Evolutionary conservation across 129 eudicot species (phyloP).

Genomic region (Saussurea involucrata): DNA sequence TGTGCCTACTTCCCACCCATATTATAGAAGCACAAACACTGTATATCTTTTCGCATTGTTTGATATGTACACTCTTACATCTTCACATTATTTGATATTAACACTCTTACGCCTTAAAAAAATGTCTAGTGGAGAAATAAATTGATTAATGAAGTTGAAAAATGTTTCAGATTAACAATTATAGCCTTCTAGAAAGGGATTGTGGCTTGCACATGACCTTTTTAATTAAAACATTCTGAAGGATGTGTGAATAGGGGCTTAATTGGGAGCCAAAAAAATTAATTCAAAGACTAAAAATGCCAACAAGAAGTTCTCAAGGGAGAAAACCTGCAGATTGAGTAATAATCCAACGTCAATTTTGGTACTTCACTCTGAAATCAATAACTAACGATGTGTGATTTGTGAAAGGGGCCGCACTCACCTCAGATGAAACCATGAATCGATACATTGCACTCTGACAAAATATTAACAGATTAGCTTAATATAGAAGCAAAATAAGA

Average conservation of each 20-base stretch:
- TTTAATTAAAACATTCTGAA: neutral
- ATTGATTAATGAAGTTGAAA: neutral
- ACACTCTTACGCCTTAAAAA: too few species aligned
- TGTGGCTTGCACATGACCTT: neutral
- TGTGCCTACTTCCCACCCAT: too few species aligned
- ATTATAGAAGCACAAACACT: too few species aligned
- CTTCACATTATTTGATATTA: too few species aligned
- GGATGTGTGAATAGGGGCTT: neutral
- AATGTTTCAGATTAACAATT: neutral
- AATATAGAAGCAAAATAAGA: neutral
- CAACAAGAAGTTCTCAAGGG: neutral
- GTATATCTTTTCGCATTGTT: too few species aligned
- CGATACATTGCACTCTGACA: constrained; percentile 81
- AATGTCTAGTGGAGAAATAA: neutral
- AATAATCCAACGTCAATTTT: neutral
- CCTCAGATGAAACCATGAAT: constrained; percentile 73
- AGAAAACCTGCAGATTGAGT: neutral
- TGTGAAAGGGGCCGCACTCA: constrained; percentile 19
- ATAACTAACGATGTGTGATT: neutral
- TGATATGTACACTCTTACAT: too few species aligned
- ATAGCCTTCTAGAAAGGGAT: neutral
- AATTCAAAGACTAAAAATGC: neutral
- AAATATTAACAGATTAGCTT: constrained; percentile 1
- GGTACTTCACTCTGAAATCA: constrained; percentile 1
- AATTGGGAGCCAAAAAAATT: neutral